phyloP scores from a whole-genome alignment of 805 yeast genomes.

The Starmerella potacharoeniae region DNA sequence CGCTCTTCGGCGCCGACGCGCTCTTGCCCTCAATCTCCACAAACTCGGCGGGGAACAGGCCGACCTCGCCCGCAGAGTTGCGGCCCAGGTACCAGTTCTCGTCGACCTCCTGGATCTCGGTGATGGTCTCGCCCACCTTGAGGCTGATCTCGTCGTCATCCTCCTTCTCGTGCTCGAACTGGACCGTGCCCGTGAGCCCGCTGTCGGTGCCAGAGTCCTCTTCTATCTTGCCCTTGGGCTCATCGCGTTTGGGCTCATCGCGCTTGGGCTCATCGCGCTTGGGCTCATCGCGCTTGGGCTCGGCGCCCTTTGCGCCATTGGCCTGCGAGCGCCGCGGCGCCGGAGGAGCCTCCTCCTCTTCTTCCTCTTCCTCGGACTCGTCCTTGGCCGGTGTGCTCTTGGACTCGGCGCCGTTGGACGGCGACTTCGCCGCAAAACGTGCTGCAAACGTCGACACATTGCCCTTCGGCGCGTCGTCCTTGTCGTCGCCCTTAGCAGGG shows the following conservation, averaged over 20 bases:
- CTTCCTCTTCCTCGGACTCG: neutral
- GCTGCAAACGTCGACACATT: conserved; percentile 17
- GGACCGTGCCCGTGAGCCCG: conserved; percentile 53
- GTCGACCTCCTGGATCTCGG: conserved; percentile 57
- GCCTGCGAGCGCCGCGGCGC: neutral
- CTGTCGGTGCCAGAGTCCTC: neutral
- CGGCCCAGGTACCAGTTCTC: conserved; percentile 91
- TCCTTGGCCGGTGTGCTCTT: neutral
- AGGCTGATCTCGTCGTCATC: conserved; percentile 68
- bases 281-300: neutral
- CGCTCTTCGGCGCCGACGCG: neutral
- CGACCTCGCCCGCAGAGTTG: conserved; percentile 58
- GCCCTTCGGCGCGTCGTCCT: conserved; percentile 4
- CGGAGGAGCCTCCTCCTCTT: neutral
- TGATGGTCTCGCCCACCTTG: conserved; percentile 52
- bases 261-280: neutral
- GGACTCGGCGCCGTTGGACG: neutral
- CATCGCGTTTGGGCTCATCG: neutral
- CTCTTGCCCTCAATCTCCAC: conserved; percentile 36
- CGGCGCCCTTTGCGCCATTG: neutral
- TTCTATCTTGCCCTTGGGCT: conserved; percentile 8
- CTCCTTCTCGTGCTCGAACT: conserved; percentile 48
- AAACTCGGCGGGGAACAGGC: conserved; percentile 85
- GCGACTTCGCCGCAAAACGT: conserved; percentile 14
- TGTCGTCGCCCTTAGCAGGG: neutral